These are phyloP conservation scores for Wallacemonas collosoma DNA, from an alignment of 208 protist species.

Conservation along the genomic window DNA sequence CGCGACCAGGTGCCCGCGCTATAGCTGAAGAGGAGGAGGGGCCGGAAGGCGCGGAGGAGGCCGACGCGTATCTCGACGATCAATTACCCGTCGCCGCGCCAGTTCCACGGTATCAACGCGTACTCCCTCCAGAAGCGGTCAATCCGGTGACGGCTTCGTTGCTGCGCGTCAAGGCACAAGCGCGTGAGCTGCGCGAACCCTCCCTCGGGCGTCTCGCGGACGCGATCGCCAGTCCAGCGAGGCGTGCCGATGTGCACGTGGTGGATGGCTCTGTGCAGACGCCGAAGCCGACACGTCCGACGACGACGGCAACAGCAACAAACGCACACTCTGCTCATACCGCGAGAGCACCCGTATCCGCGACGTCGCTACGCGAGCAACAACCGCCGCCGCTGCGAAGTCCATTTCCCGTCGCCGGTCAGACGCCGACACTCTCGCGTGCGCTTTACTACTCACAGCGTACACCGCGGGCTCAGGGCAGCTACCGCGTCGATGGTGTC, in stretches of 20 bases:
- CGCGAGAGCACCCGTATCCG: too few species aligned
- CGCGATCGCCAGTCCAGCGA: slow-evolving; percentile 5
- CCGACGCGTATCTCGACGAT: background rate
- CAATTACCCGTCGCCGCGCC: slow-evolving; percentile 5
- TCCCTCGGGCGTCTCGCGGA: slow-evolving; percentile 22
- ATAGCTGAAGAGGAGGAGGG: background rate
- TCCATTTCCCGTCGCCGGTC: background rate
- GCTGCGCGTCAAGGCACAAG: slow-evolving; percentile 56
- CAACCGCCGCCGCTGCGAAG: background rate
- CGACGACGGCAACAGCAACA: background rate
- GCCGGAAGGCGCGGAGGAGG: slow-evolving; percentile 4
- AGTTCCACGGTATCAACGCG: slow-evolving; percentile 32
- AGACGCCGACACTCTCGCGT: slow-evolving; percentile 3
- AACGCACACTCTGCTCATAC: background rate
- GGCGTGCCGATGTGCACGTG: background rate
- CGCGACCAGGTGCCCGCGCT: background rate
- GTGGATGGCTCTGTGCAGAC: slow-evolving; percentile 15
- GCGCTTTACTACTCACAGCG: slow-evolving; percentile 13
- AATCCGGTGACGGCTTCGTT: slow-evolving; percentile 51
- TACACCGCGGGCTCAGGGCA: background rate
- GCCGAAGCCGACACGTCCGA: background rate
- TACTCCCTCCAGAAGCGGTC: slow-evolving; percentile 32
- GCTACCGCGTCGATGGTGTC: background rate
- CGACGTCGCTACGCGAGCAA: too few species aligned
- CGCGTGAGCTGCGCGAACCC: slow-evolving; percentile 39